Conservation (phyloP, 805 yeast genomes). For the Candida germanica region DNA sequence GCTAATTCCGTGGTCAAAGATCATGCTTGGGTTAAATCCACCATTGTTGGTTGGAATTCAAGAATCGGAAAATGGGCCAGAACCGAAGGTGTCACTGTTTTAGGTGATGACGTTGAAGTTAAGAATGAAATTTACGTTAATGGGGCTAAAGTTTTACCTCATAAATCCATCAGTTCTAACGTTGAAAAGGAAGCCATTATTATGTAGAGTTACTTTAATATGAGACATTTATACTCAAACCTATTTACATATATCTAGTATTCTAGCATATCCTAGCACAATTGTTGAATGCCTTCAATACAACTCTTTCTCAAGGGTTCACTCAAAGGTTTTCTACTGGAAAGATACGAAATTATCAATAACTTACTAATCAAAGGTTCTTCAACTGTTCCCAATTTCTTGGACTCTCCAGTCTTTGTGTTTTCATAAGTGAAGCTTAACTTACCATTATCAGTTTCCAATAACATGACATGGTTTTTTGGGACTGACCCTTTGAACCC, state of each 20-base stretch:
- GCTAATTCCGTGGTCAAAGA: slow-evolving; percentile 89
- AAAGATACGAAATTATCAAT: slow-evolving; percentile 72
- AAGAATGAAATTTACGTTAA: slow-evolving; percentile 98
- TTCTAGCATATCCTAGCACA: too few relatives aligned
- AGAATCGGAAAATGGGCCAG: slow-evolving; percentile 99
- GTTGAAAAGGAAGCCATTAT: slow-evolving; percentile 98
- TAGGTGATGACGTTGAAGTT: slow-evolving; percentile 98
- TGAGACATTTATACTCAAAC: too few relatives aligned
- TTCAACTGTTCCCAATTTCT: slow-evolving; percentile 54
- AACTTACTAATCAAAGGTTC: slow-evolving; percentile 63
- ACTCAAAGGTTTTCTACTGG: slow-evolving; percentile 65
- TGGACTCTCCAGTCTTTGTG: slow-evolving; percentile 20
- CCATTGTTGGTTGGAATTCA: slow-evolving; percentile 99
- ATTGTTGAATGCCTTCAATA: slow-evolving; percentile 25
- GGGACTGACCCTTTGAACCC: slow-evolving; percentile 68
- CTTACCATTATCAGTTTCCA: slow-evolving; percentile 43
- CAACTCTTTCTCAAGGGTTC: slow-evolving; percentile 49
- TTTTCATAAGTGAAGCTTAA: slow-evolving; percentile 25
- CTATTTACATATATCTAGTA: too few relatives aligned
- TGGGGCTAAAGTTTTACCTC: slow-evolving; percentile 99
- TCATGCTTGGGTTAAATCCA: slow-evolving; percentile 96
- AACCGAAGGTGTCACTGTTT: slow-evolving; percentile 94
- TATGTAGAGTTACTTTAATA: too few relatives aligned
- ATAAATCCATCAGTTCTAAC: slow-evolving; percentile 92
- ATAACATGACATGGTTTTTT: slow-evolving; percentile 62